Evolutionary conservation across 768 basidiomycete genomes (phyloP).

Genomic region (Kwoniella botswanensis): DNA sequence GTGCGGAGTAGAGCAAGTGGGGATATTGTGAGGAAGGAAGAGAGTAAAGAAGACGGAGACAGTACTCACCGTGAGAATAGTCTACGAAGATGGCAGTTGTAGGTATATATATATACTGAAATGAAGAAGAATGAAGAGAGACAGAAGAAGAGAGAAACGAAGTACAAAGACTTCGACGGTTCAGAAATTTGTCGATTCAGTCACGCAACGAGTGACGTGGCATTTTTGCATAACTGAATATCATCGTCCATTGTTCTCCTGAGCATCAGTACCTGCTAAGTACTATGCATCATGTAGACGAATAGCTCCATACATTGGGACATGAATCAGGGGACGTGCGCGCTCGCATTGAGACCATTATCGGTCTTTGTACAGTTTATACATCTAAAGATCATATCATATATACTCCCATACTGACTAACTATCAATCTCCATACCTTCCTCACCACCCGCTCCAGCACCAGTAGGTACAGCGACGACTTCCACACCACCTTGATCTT

Average conservation of each 20-base stretch:
- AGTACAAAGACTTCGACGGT: too few relatives aligned
- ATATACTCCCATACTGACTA: constrained; percentile 20
- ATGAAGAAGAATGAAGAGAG: background rate
- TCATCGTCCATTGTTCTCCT: background rate
- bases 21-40: background rate
- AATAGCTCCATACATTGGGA: too few relatives aligned
- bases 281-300: too few relatives aligned
- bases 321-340: too few relatives aligned
- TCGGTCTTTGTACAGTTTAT: constrained; percentile 6
- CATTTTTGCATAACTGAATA: background rate
- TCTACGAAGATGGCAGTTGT: background rate
- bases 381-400: constrained; percentile 8
- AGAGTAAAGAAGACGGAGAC: background rate
- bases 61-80: background rate
- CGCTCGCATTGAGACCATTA: too few relatives aligned
- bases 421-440: constrained; percentile 52
- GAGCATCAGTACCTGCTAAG: background rate
- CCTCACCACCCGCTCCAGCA: constrained; percentile 44
- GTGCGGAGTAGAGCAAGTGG: background rate
- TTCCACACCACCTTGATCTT: constrained; percentile 41
- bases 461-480: constrained; percentile 33
- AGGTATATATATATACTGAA: too few relatives aligned
- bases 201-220: background rate
- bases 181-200: too few relatives aligned
- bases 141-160: background rate